Evolutionary conservation across 75 land plant species (phyloP), one percentile per base, ranked within the genome.

Genomic region (Pinus taeda): DNA sequence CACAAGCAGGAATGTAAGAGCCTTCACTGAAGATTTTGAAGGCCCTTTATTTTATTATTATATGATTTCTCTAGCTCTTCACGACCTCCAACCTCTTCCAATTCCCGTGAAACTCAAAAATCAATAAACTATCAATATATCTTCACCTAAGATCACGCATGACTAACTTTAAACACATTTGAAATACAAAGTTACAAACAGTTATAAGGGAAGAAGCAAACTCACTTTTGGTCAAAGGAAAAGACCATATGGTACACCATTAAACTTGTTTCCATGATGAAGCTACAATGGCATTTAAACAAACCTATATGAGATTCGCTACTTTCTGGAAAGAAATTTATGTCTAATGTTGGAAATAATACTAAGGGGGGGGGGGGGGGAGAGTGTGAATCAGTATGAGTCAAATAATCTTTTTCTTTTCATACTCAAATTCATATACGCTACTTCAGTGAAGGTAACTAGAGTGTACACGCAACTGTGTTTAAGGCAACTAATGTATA

Each of bases 211-310:
- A 26, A 79, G 53, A 15, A 60, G 26, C 45, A 24, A 58, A 30
- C 74, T 6, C 59, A 92, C 95, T 89, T 78, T 83, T 7, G 94
- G 94, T 33, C 95, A 93, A 57, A 93, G 77, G 61, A 93, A 93
- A 64, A 93, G 75, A 29, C 95, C 95, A 71, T 86, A 93, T 60
- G 95, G 95, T 17, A 93, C 91, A 37, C 95, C 95, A 57, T 83
- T 67, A 75, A 91, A 91, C 42, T 93, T 87, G 58, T 91, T 93
- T 36, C 90, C 80, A 77, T 93, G 95, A 60, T 93, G 95, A 37
- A 93, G 85, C 93, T 93, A 77, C 57, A 65, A 24, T 33, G 33
- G 42, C 82, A 55, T n/a, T n/a, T 12, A 65, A 36, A 71, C 22
- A 65, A 6, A 67, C n/a, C 7, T 21, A 0, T 74, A 55, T 22